These are phyloP conservation scores for Bruguiera parviflora DNA, from an alignment of 345 rosid species.

Conservation along the genomic window DNA sequence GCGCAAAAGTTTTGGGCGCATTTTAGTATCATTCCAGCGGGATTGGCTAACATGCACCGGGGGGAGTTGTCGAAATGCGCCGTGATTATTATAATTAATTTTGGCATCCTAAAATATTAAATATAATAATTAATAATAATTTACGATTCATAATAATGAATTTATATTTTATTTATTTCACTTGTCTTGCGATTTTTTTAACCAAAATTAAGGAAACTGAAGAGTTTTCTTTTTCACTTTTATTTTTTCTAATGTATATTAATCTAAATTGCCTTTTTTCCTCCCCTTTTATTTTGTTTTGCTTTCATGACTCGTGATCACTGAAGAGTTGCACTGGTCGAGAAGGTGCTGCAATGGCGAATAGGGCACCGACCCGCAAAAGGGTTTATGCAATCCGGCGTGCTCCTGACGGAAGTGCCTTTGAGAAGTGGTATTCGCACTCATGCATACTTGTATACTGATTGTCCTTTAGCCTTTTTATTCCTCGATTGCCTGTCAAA, in stretches of 20 bases:
- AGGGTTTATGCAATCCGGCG: conserved; percentile 67
- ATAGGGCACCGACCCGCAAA: conserved; percentile 52
- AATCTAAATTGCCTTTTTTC: not conserved
- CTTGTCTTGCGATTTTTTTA: too few species aligned
- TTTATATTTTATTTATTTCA: too few species aligned
- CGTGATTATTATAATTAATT: too few species aligned
- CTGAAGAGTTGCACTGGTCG: conserved; percentile 28
- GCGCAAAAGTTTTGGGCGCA: not conserved
- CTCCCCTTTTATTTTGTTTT: not conserved
- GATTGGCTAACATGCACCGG: too few species aligned
- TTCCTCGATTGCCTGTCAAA: not conserved
- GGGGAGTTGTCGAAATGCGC: too few species aligned
- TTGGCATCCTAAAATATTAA: too few species aligned
- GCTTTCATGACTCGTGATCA: too few species aligned
- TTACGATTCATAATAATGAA: too few species aligned
- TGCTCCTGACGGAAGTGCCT: conserved; percentile 81
- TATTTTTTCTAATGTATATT: too few species aligned
- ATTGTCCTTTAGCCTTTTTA: not conserved
- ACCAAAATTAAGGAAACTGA: too few species aligned
- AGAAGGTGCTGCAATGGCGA: conserved; percentile 47
- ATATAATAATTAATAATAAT: too few species aligned
- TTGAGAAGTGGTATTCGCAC: conserved; percentile 48
- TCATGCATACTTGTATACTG: too few species aligned
- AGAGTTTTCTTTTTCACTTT: not conserved
- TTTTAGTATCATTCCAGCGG: not conserved